Evolutionary conservation across 371 early-diverging fungal species (phyloP), one percentile per base, ranked within the genome.

Genomic region (Mucor lusitanicus): DNA sequence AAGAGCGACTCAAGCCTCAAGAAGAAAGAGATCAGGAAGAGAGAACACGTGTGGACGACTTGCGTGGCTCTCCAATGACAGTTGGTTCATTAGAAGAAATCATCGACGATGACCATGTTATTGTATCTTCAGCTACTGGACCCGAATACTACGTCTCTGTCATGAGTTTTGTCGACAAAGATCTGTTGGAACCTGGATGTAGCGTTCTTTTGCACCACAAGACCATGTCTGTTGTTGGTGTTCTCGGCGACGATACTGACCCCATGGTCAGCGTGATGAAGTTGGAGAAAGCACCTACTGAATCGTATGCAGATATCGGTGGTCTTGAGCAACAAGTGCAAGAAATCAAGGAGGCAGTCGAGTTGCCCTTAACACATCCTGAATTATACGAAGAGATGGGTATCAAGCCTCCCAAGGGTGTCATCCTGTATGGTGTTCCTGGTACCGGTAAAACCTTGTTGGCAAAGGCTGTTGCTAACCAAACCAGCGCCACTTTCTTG

Each of bases 261-360:
- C 99, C 99, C 8, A 92, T 98, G 91, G 99, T 99, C 33, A 97
- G 95, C 76, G 98, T 99, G 19, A 99, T 99, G 99, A 99, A 99
- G 82, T 84, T 99, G 23, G 99, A 99, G 68, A 99, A 99, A 79
- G 99, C 99, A 19, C 99, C 99, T 3, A 94, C 98, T 13, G 99
- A 98, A 78, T 97, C 99, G 11, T 99, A 99, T 75, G 99, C 97
- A 6, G 99, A 99, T 79, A 95, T 99, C 67, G 99, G 99, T 78
- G 99, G 99, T 71, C 83, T 99, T 56, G 99, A 99, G 68, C 83
- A 90, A 71, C 99, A 99, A 85, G 97, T 99, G 60, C 98, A 99
- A 84, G 99, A 99, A 82, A 99, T 99, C 75, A 99, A 99, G 87
- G 99, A 99, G 83, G 94, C 97, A 27, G 99, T 99, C 12, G 99